phyloP scores from a whole-genome alignment of 768 basidiomycete genomes.

The Hericium rajendrae region DNA sequence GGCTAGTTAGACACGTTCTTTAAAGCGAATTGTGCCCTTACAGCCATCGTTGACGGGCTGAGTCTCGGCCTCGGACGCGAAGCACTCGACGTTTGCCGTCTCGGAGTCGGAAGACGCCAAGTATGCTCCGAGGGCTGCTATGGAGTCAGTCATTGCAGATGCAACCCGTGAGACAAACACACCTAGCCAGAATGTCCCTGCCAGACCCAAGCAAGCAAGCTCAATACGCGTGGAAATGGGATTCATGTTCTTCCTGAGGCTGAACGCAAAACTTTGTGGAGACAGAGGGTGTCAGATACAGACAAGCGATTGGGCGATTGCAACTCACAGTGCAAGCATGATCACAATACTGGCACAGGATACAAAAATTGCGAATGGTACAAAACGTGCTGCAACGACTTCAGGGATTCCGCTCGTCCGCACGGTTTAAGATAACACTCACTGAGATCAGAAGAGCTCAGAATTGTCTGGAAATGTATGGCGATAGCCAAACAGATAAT shows the following conservation, averaged over 20 bases:
- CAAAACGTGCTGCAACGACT: conserved; percentile 58
- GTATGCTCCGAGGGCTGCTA: conserved; percentile 62
- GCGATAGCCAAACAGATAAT: conserved; percentile 74
- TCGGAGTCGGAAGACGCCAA: conserved; percentile 68
- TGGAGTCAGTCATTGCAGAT: neutral
- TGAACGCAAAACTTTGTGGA: conserved; percentile 46
- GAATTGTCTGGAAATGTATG: conserved; percentile 61
- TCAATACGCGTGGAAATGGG: conserved; percentile 75
- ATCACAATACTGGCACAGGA: conserved; percentile 62
- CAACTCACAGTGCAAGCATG: conserved; percentile 53
- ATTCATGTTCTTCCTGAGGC: conserved; percentile 55
- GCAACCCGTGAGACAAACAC: conserved; percentile 17
- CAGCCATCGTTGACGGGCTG: conserved; percentile 55
- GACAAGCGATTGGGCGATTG: conserved; percentile 1
- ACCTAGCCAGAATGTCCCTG: conserved; percentile 77
- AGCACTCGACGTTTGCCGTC: conserved; percentile 77
- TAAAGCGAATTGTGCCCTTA: conserved; percentile 28
- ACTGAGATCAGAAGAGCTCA: conserved; percentile 77
- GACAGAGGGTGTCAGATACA: neutral
- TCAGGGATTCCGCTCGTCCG: neutral
- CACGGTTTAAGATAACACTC: conserved; percentile 19
- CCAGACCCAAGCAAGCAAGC: conserved; percentile 57
- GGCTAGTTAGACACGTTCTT: neutral
- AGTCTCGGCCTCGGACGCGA: conserved; percentile 41
- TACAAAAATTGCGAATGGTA: conserved; percentile 79